These are phyloP conservation scores for Nepenthes alata DNA, from an alignment of 179 eudicot species.

Conservation along the genomic window DNA sequence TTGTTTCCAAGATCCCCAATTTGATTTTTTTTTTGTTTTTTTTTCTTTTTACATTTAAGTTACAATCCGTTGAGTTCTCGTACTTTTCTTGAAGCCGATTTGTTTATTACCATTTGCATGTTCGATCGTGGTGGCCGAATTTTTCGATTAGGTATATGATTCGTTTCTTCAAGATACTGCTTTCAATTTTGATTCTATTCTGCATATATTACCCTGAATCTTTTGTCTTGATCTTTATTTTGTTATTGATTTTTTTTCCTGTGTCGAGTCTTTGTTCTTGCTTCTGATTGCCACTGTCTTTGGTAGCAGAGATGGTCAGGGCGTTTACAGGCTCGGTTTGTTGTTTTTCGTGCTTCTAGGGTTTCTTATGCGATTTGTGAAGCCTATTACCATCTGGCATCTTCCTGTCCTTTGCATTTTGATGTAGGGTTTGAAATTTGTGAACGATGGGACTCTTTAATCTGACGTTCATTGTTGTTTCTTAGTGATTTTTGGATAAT, in stretches of 20 bases:
- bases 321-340: background rate
- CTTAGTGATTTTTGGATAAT: too few species aligned
- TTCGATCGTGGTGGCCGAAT: background rate
- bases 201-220: background rate
- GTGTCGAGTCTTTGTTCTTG: background rate
- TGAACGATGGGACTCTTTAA: too few species aligned
- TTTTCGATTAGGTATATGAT: slow-evolving; percentile 6
- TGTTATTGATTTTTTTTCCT: background rate
- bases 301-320: background rate
- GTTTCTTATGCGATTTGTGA: background rate
- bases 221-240: background rate
- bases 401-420: background rate
- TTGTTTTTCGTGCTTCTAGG: background rate
- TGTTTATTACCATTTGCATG: background rate
- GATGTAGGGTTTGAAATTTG: background rate
- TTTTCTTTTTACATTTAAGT: background rate
- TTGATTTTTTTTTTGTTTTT: background rate
- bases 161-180: background rate
- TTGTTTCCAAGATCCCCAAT: slow-evolving; percentile 13
- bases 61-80: background rate
- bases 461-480: too few species aligned
- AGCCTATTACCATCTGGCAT: too few species aligned
- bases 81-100: background rate
- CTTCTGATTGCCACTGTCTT: background rate
- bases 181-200: background rate